Base-by-base conservation (phyloP, 228 moss, liverwort and hornwort species). In the Sphagnum fallax region DNA sequence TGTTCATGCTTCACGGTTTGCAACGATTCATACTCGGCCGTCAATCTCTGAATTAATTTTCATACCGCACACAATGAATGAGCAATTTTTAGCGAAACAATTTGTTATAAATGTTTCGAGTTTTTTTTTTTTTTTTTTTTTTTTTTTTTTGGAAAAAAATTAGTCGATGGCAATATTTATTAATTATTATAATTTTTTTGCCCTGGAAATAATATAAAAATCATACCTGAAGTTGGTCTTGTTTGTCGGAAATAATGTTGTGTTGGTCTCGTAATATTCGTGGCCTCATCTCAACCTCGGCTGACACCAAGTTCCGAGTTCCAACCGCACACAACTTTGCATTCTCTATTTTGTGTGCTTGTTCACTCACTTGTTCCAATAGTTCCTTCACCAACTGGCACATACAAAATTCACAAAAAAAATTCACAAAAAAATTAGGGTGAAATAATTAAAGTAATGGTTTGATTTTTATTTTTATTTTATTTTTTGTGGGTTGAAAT, bases 1-100 rank as follows among this genome's bases (percentile, higher is more conserved):
- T 95, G 92, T 59, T 95, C 87, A 81, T 89, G 92, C 70, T 92
- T 92, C 69, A 95, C 92, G 79, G 50, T 52, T 65, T 83, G 18
- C 85, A 95, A 61, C 11, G 92, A 91, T 53, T 90, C 90, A 6
- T 87, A 78, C 66, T 95, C 92, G 5, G 73, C 76, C 70, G 75
- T 78, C 0, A 81, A 71, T 69, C 81, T 81, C 83, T 92, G 1
- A 12, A 12, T 55, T 55, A 8, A 53, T 55, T 55, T 55, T 55
- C 55, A 55, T 55, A 55, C 55, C 8, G 0, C 9, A 55, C 8
- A 55, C 12, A 55, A 55, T 12, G 12, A 55, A 55, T 12, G 12
- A 12, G 12, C 55, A 55, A 53, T 53, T n/a, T 55, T 55, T 12
- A 12, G 55, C 8, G 12, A 55, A 55, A 55, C 12, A 55, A 55